phyloP scores from a whole-genome alignment of 768 basidiomycete genomes.

The Leccinum barrowsii region DNA sequence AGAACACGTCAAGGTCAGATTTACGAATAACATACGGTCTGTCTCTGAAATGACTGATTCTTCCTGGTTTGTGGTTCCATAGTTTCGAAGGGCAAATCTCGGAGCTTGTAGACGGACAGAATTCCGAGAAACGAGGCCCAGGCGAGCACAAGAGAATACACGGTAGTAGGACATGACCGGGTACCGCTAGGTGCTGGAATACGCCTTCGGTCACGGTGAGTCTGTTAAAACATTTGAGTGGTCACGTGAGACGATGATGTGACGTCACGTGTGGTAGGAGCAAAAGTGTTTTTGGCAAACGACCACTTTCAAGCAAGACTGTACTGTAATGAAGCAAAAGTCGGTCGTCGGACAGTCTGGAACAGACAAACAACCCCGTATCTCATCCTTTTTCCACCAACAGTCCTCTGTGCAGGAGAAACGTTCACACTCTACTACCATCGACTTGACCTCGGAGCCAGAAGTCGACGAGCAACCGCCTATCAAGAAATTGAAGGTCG shows the following conservation, averaged over 20 bases:
- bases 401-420: constrained; percentile 25
- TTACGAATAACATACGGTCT: constrained; percentile 47
- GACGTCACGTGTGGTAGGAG: constrained; percentile 21
- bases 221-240: constrained; percentile 2
- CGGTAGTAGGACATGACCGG: constrained; percentile 9
- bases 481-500: constrained; percentile 29
- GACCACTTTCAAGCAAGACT: background rate
- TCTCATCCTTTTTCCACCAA: constrained; percentile 41
- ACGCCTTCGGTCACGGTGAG: background rate
- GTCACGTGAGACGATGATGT: constrained; percentile 24
- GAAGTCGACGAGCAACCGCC: constrained; percentile 25
- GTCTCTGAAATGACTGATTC: constrained; percentile 55
- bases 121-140: constrained; percentile 1
- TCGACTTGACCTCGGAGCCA: constrained; percentile 52
- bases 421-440: constrained; percentile 31
- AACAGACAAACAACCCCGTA: constrained; percentile 31
- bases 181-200: background rate
- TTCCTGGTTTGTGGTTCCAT: constrained; percentile 28
- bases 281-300: background rate
- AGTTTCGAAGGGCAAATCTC: constrained; percentile 3
- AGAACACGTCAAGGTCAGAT: background rate
- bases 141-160: constrained; percentile 3
- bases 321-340: constrained; percentile 20
- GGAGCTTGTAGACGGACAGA: background rate
- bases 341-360: background rate